These are phyloP conservation scores for Letharia columbiana DNA, from an alignment of 495 filamentous ascomycete species.

Conservation along the genomic window DNA sequence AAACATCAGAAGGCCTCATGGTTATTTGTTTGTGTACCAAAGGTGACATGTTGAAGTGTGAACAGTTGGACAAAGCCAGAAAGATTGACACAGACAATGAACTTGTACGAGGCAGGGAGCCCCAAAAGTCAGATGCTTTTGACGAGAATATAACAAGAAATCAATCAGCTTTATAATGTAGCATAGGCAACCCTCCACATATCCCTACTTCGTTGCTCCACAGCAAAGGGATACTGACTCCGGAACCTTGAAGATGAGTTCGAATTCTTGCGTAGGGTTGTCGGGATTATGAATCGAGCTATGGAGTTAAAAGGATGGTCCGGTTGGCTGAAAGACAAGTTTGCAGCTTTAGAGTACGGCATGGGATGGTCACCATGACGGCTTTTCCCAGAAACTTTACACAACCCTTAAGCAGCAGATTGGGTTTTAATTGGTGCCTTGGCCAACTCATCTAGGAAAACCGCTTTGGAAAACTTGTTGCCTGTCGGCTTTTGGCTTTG, in stretches of 20 bases:
- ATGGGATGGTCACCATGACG: not conserved
- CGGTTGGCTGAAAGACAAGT: slow-evolving; percentile 41
- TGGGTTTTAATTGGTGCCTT: not conserved
- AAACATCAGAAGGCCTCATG: not conserved
- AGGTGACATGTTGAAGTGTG: not conserved
- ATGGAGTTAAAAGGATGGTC: slow-evolving; percentile 40
- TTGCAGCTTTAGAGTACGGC: slow-evolving; percentile 18
- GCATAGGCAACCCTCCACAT: not conserved
- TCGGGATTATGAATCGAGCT: slow-evolving; percentile 41
- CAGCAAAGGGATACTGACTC: not conserved
- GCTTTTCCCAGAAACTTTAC: not conserved
- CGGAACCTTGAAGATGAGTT: slow-evolving; percentile 40
- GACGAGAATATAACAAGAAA: not conserved
- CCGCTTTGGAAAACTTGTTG: not conserved
- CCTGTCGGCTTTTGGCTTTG: not conserved
- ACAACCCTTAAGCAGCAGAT: not conserved
- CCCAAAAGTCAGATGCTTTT: no score
- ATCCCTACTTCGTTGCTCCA: not conserved
- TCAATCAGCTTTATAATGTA: not conserved
- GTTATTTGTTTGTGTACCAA: not conserved
- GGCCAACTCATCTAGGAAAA: not conserved
- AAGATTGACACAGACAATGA: not conserved
- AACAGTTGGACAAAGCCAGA: not conserved
- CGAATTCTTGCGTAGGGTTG: slow-evolving; percentile 41
- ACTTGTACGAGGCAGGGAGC: not conserved